Evolutionary conservation across 176 grass and related monocot genomes (phyloP).

Genomic region (Coix lacrymajobi): DNA sequence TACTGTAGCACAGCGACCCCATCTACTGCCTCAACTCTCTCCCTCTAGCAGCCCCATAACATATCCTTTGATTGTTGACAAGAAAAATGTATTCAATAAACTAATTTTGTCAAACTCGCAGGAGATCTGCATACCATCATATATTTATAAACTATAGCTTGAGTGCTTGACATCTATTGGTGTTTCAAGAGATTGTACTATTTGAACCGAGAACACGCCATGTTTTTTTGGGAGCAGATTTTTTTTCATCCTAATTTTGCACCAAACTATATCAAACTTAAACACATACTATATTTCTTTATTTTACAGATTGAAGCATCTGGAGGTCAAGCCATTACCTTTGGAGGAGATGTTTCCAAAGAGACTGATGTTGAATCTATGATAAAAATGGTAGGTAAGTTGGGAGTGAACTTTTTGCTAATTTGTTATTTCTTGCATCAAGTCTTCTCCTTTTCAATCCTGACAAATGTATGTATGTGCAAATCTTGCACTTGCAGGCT

Average conservation of each 20-base stretch:
- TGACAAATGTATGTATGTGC: constrained; percentile 6
- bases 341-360: constrained; percentile 96
- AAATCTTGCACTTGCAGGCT: constrained; percentile 45
- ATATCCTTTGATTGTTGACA: not conserved
- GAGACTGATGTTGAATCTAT: constrained; percentile 94
- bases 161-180: not conserved
- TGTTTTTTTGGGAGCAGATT: not conserved
- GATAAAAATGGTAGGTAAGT: constrained; percentile 64
- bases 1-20: no score
- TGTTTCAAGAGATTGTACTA: not conserved
- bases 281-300: not conserved
- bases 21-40: no score
- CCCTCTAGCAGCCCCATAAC: no score
- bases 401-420: constrained; percentile 34
- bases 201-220: not conserved
- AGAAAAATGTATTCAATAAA: not conserved
- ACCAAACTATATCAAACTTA: not conserved
- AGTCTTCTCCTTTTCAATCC: not conserved
- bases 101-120: not conserved
- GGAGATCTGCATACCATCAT: not conserved
- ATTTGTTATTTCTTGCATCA: not conserved
- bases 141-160: not conserved
- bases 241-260: not conserved
- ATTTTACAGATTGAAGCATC: constrained; percentile 66
- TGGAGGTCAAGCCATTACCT: constrained; percentile 87